Evolutionary conservation across 2,329 filamentous ascomycete species (phyloP), one percentile per base, ranked within the genome.

Genomic region (Pseudophaeomoniella oleicola): DNA sequence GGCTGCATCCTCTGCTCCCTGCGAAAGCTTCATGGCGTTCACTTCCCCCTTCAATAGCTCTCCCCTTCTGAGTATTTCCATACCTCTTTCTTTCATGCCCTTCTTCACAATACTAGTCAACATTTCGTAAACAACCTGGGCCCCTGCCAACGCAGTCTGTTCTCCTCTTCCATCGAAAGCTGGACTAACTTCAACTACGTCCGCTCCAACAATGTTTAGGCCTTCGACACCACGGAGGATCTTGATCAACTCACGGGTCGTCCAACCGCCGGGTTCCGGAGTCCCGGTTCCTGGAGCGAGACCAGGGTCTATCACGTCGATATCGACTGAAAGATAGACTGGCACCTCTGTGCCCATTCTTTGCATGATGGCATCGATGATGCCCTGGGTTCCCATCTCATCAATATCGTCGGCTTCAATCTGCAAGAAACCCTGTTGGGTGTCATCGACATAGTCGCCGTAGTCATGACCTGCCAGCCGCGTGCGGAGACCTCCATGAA

Each of bases 241-340:
- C 10, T 81, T 67, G 44, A 93, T 88, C 47, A 94, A 65, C 63
- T 94, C 87, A 36, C 86, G 67, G 14, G 81, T 92, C 4, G 83
- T 90, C 86, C 86, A 94, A 27, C 86, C 86, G 39, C 87, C 86
- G 0, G 85, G 81, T 62, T 93, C 86, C 0, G 86, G 86, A 0
- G 86, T 94, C 1, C 86, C 87, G 0, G 85, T 93, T 2, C 80
- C 83, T 0, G 84, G 83, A 0, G 60, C 59, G 5, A 75, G 61
- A 19, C 71, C 78, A 0, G 82, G 82, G 53, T 88, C 81, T 33
- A 88, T 64, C 0, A 87, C 81, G 55, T 88, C 82, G 46, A 87
- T 87, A 50, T 88, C 82, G 12, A 88, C 72, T 22, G 73, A 81
- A 6, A 92, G 62, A 52, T 93, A 92, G 1, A 93, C 83, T 0